Conservation (phyloP, 164 flowering plant genomes). For the Stephania japonica region DNA sequence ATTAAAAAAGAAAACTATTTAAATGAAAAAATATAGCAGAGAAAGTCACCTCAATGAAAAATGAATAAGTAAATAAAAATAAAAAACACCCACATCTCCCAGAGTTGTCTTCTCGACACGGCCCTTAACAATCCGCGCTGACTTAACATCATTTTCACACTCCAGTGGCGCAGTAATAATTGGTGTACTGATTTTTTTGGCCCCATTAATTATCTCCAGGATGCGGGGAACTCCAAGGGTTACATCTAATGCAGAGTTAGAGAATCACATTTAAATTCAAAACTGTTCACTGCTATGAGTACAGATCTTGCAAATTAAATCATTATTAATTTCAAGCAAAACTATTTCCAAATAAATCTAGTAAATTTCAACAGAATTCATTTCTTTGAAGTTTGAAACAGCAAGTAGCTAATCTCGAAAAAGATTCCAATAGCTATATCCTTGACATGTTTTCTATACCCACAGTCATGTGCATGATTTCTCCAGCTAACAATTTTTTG, state of each 20-base stretch:
- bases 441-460: background rate
- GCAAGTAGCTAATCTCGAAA: background rate
- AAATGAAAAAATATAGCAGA: background rate
- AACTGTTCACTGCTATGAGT: background rate
- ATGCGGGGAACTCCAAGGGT: conserved; percentile 99
- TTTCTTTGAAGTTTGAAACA: background rate
- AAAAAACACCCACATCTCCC: conserved; percentile 53
- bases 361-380: background rate
- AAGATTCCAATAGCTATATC: background rate
- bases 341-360: background rate
- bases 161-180: conserved; percentile 72
- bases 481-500: too few species aligned
- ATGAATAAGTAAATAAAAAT: background rate
- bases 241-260: conserved; percentile 56
- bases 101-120: conserved; percentile 70
- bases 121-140: conserved; percentile 58
- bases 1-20: background rate
- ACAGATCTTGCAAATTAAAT: too few species aligned
- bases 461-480: too few species aligned
- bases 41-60: too few species aligned
- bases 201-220: conserved; percentile 82
- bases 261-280: conserved; percentile 18
- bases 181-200: conserved; percentile 90
- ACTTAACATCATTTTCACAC: conserved; percentile 27
- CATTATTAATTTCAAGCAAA: background rate